Base-by-base conservation (phyloP, 164 flowering plant genomes). In the Tinospora cordifolia region DNA sequence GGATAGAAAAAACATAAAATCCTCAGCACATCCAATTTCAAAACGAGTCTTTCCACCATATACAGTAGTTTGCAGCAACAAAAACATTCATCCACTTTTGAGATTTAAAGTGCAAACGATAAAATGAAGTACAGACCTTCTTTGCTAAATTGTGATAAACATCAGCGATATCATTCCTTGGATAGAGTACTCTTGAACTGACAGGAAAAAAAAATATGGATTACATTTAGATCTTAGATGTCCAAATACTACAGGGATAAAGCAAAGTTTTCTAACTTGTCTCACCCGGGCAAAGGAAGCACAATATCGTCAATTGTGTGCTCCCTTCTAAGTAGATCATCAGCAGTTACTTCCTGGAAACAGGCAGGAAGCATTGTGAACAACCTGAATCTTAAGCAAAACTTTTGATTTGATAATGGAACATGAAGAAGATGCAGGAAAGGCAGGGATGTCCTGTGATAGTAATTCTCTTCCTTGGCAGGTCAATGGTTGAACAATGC, bases 231-330 rank as follows among this genome's bases (percentile, higher is more conserved):
- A 69, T 12, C 17, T 27, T 8, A 41, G 24, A 19, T 54, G 14
- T 58, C 73, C 6, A 9, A 15, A 47, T 62, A 12, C 25, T 24
- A 27, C 47, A 2, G 15, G 17, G 39, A 51, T 19, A 1, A 64
- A 58, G 63, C 25, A 44, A 70, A 34, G 26, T 3, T 47, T n/a
- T 49, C 2, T 38, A 62, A n/a, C 36, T 39, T 30, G 60, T 25
- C 84, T 81, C 75, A 90, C 97, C 98, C 97, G 73, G 97, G 97
- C 80, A 92, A 75, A 69, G 98, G 98, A 77, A 94, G 98, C 75
- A 92, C 76, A 65, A 94, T 80, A 80, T 94, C 97, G 14, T 89
- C 85, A 80, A 85, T 66, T 21, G 87, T 75, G 69, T 90, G 90
- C 19, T 65, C 82, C 60, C 88, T 87, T 62, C 77, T 64, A 38